Conservation (phyloP, 140 eudicot species). For the Stevia rebaudiana region DNA sequence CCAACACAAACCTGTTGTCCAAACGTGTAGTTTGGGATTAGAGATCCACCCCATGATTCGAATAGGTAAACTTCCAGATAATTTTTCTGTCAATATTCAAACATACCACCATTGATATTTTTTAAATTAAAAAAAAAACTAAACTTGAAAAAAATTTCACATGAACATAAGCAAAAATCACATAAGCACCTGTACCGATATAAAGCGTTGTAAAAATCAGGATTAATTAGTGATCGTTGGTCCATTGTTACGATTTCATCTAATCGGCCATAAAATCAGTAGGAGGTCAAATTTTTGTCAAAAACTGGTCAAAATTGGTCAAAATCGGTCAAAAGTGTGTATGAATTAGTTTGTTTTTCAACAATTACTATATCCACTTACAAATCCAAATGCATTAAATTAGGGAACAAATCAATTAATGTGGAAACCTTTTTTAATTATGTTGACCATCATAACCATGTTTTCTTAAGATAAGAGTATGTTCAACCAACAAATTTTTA, state of each 20-base stretch:
- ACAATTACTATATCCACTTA: neutral
- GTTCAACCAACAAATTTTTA: neutral
- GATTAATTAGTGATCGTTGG: too few relatives aligned
- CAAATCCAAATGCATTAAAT: neutral
- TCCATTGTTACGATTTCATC: too few relatives aligned
- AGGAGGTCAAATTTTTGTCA: too few relatives aligned
- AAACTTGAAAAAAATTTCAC: neutral
- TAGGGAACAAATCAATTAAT: neutral
- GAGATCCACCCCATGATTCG: slow-evolving; percentile 93
- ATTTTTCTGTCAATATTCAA: slow-evolving; percentile 57
- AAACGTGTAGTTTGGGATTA: slow-evolving; percentile 70
- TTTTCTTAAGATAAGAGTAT: slow-evolving; percentile 5
- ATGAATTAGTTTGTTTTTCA: too few relatives aligned
- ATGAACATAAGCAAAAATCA: neutral
- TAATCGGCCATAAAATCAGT: too few relatives aligned
- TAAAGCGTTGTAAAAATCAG: too few relatives aligned
- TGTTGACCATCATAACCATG: neutral
- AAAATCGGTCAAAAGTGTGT: too few relatives aligned
- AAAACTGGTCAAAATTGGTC: too few relatives aligned
- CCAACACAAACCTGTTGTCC: slow-evolving; percentile 83
- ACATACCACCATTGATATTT: slow-evolving; percentile 2
- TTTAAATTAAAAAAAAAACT: neutral
- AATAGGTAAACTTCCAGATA: slow-evolving; percentile 86
- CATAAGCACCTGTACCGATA: too few relatives aligned
- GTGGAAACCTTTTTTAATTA: neutral